Percentiles rank a stretch among this genome's conserved stretches.
Evolutionary conservation across 2,329 filamentous ascomycete genomes (phyloP).

Genomic region (Nothophaeocryptopus gaeumannii): DNA sequence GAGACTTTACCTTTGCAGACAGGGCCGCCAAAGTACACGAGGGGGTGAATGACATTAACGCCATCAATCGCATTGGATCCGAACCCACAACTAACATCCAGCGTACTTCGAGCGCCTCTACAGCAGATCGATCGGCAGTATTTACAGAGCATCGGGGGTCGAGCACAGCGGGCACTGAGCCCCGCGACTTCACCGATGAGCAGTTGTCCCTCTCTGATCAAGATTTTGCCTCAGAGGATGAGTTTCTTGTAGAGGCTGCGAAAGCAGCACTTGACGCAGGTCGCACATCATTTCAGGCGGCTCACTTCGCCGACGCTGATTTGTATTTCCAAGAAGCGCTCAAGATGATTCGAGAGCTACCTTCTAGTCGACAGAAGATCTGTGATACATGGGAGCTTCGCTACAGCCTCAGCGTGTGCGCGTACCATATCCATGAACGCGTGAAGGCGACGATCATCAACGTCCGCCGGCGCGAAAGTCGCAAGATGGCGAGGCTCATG

Average conservation of each 20-base stretch:
- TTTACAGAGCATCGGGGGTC: background rate
- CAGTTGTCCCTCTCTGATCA: background rate
- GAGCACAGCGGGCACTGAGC: background rate
- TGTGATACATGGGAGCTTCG: constrained; percentile 29
- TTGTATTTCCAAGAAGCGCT: constrained; percentile 31
- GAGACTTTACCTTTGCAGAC: background rate
- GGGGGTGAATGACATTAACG: constrained; percentile 7
- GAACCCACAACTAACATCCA: background rate
- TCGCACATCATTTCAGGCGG: constrained; percentile 25
- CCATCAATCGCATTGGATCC: constrained; percentile 1
- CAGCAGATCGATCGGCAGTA: background rate
- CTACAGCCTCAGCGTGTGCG: constrained; percentile 31
- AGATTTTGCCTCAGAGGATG: constrained; percentile 24
- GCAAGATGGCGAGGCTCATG: no score
- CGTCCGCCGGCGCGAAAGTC: no score
- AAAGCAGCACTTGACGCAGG: constrained; percentile 29
- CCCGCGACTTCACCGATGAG: background rate
- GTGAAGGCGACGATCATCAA: constrained; percentile 9
- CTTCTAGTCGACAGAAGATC: constrained; percentile 20
- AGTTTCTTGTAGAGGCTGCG: constrained; percentile 29
- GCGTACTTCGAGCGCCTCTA: background rate
- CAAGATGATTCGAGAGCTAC: constrained; percentile 26
- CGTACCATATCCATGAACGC: constrained; percentile 27
- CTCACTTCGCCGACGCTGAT: constrained; percentile 28
- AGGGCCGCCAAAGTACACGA: constrained; percentile 8